These are phyloP conservation scores for Fusarium veterinarium DNA, from an alignment of 2,329 filamentous ascomycete genomes.

Conservation along the genomic window DNA sequence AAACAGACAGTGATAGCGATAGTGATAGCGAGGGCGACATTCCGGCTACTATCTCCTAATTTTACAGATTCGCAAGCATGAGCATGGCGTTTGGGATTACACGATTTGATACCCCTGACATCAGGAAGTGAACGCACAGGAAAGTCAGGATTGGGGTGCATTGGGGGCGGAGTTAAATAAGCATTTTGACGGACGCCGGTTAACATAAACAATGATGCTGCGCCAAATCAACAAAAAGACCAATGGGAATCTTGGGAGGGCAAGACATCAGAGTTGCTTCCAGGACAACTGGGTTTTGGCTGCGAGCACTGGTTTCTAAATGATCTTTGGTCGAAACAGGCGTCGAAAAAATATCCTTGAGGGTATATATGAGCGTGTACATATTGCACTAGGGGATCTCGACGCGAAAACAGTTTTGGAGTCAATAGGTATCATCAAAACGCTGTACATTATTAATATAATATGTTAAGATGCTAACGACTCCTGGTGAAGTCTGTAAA, in stretches of 20 bases:
- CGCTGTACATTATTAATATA: background rate
- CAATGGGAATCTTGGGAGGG: background rate
- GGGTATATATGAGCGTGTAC: background rate
- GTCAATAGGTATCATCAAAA: background rate
- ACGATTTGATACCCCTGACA: constrained; percentile 23
- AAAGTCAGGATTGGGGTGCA: background rate
- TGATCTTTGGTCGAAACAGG: background rate
- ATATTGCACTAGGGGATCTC: background rate
- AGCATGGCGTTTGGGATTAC: constrained; percentile 26
- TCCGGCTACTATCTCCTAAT: constrained; percentile 39
- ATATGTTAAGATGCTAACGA: background rate
- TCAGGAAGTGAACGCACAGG: background rate
- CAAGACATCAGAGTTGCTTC: background rate
- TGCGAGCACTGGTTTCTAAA: background rate
- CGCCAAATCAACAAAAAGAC: background rate
- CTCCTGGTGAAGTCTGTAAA: background rate
- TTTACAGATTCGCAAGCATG: constrained; percentile 1
- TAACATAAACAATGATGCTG: constrained; percentile 2
- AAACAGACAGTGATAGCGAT: constrained; percentile 36
- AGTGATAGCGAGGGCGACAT: constrained; percentile 42
- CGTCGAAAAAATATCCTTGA: background rate
- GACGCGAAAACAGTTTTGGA: background rate
- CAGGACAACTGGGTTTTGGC: constrained; percentile 7
- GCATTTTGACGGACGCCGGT: constrained; percentile 9
- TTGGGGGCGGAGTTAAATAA: constrained; percentile 18